Conservation (phyloP, 768 basidiomycete species). For the Chiua virens region DNA sequence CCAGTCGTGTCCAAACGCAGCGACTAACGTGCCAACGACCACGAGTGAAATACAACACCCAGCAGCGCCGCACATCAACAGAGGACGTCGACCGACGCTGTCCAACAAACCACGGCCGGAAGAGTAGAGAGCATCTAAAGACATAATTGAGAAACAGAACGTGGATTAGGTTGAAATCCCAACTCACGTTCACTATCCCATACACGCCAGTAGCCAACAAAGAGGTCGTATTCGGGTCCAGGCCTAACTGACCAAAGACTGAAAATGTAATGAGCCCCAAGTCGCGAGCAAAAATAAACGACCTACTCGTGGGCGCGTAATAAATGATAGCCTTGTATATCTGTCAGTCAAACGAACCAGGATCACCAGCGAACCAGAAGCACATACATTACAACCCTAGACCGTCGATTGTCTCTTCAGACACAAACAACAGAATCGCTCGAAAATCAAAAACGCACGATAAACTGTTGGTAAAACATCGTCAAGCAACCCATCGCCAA, state of each 20-base stretch:
- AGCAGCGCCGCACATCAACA: slow-evolving; percentile 40
- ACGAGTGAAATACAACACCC: slow-evolving; percentile 32
- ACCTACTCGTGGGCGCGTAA: slow-evolving; percentile 24
- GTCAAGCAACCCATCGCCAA: slow-evolving; percentile 30
- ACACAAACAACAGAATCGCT: neutral
- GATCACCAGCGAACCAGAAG: neutral
- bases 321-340: slow-evolving; percentile 29
- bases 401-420: neutral
- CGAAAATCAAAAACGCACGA: slow-evolving; percentile 17
- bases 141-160: neutral
- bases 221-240: slow-evolving; percentile 40
- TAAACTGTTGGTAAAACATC: slow-evolving; percentile 35
- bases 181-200: slow-evolving; percentile 34
- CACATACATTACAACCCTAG: slow-evolving; percentile 29
- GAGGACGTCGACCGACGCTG: slow-evolving; percentile 38
- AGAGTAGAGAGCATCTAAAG: slow-evolving; percentile 35
- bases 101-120: slow-evolving; percentile 38
- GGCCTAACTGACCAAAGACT: slow-evolving; percentile 43
- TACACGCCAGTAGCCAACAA: slow-evolving; percentile 43
- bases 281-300: neutral
- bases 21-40: slow-evolving; percentile 29
- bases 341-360: slow-evolving; percentile 7
- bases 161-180: neutral
- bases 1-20: slow-evolving; percentile 30
- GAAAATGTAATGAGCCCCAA: slow-evolving; percentile 19